These are phyloP conservation scores for Tetrahymena borealis DNA, from an alignment of 73 alveolate species.

Conservation along the genomic window DNA sequence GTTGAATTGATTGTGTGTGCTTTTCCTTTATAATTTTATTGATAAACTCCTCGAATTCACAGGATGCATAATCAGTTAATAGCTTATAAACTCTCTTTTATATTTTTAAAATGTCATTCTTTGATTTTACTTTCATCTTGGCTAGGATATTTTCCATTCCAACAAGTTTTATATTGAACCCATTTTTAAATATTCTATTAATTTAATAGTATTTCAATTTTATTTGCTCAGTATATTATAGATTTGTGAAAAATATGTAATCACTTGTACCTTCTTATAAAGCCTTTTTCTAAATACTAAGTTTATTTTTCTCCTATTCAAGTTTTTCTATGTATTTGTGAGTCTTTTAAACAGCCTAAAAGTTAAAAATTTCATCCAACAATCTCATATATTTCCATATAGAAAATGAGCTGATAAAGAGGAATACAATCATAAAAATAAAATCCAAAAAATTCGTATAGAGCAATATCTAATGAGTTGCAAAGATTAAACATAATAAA, in stretches of 20 bases:
- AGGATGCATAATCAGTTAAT: background rate
- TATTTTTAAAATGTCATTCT: background rate
- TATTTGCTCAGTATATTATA: background rate
- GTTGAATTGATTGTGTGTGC: background rate
- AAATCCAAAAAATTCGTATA: background rate
- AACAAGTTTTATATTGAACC: background rate
- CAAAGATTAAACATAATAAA: background rate
- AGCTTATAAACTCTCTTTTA: background rate
- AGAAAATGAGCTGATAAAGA: background rate
- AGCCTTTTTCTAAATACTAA: background rate
- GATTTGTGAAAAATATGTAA: background rate
- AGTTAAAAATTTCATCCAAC: background rate
- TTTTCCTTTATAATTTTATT: background rate
- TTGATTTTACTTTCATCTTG: background rate
- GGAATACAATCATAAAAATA: background rate
- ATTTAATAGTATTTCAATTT: background rate
- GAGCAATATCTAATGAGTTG: background rate
- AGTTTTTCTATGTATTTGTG: background rate
- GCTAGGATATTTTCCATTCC: background rate
- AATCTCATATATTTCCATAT: background rate
- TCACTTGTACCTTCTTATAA: background rate
- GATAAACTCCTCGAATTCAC: background rate
- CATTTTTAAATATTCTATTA: background rate
- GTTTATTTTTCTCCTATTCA: background rate
- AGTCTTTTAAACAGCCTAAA: background rate